Base-by-base conservation (phyloP, 2,329 filamentous ascomycete genomes). In the Pseudogymnoascus sp. region DNA sequence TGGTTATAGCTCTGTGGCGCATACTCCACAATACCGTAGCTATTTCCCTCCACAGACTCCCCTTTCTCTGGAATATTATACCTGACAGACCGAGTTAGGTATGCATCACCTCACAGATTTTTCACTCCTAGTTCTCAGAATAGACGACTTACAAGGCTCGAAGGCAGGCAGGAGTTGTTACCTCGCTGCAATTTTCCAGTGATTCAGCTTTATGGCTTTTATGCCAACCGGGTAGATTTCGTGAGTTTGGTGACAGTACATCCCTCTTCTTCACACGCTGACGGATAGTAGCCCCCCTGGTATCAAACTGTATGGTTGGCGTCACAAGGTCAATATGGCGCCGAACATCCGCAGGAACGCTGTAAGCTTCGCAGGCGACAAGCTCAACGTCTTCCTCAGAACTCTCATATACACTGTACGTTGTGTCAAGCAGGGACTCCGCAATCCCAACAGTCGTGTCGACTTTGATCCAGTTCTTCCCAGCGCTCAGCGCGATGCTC, bases 111-210 rank as follows among this genome's bases (percentile, higher is more conserved):
- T 21, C 21, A 21, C 21, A 21, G 21, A 21, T 21, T 21, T 21
- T 21, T 21, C 21, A 21, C 21, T 21, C 21, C 21, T 21, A 21
- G 21, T 21, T 21, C 21, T 21, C 21, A 18, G 38, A 40, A 40
- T 40, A 18, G 60, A 78, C 77, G 2, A 74, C 69, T 67, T 84
- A 84, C 21, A 84, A 71, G 4, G 80, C 80, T 61, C 77, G 77
- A 60, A 84, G 76, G 67, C 84, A 87, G 44, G 77, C 77, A 0
- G 83, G 82, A 0, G 82, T 85, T 66, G 86, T 84, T 68, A 80
- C 78, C 12, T 73, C 72, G 67, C 82, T 79, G 69, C 84, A 87
- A 62, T 76, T 69, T 2, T 68, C 67, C 33, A 70, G 62, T 2
- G 65, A 64, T 18, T 40, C 38, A 11, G 38, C n/a, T 18, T 10